Conservation (phyloP, 768 basidiomycete species). For the Gloeopeniophorella convolvens region DNA sequence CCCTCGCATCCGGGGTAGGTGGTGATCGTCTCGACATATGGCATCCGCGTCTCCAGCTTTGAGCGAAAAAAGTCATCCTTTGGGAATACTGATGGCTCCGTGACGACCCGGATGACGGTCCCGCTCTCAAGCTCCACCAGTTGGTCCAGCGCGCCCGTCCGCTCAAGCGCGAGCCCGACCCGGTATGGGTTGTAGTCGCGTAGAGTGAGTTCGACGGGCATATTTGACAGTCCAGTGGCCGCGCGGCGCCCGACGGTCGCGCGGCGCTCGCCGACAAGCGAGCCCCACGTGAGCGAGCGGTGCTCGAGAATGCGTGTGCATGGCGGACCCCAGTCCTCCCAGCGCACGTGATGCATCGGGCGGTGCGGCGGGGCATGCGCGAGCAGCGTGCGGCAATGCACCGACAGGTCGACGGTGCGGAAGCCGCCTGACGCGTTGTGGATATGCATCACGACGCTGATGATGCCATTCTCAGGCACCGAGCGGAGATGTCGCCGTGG, state of each 20-base stretch:
- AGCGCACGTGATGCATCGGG: neutral
- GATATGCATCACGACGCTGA: constrained; percentile 12
- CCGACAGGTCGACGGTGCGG: constrained; percentile 3
- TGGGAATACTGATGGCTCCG: neutral
- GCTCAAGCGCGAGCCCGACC: neutral
- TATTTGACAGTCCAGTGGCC: neutral
- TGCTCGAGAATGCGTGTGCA: constrained; percentile 5
- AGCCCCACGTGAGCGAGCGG: constrained; percentile 9
- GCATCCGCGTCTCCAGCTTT: neutral
- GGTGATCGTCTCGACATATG: constrained; percentile 8
- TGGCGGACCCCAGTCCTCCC: constrained; percentile 1
- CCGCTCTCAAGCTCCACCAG: neutral
- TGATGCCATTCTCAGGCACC: constrained; percentile 6
- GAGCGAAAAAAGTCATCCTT: constrained; percentile 2
- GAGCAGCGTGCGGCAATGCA: constrained; percentile 6
- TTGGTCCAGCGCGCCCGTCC: neutral
- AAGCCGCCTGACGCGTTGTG: neutral
- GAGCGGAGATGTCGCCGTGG: constrained; percentile 1
- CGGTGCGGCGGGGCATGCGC: neutral
- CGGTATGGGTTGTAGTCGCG: constrained; percentile 10
- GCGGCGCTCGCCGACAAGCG: constrained; percentile 9
- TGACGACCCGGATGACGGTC: neutral
- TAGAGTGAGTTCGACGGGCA: too few relatives aligned
- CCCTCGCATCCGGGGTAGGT: constrained; percentile 2
- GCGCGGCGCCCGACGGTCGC: constrained; percentile 6